A percentile compares a stretch with the other conserved stretches of the same genome.
Conservation (phyloP, 495 filamentous ascomycete species). For the Trichoderma asperelloides region DNA sequence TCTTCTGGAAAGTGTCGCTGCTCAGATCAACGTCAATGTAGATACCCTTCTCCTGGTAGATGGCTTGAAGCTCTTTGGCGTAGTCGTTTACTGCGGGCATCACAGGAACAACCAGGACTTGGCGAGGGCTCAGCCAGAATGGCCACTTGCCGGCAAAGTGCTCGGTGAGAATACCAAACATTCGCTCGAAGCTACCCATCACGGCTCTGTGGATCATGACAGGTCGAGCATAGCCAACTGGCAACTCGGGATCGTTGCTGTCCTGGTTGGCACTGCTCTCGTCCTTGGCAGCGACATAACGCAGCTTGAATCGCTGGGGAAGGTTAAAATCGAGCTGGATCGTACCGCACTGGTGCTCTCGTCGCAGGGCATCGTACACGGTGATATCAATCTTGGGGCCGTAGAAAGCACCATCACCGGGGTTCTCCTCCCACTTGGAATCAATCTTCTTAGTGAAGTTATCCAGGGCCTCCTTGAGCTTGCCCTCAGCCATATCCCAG, state of each 20-base stretch:
- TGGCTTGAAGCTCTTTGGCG: slow-evolving; percentile 53
- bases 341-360: slow-evolving; percentile 74
- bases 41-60: slow-evolving; percentile 48
- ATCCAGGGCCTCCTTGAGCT: slow-evolving; percentile 66
- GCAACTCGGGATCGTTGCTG: slow-evolving; percentile 29
- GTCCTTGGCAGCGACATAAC: slow-evolving; percentile 19
- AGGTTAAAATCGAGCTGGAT: slow-evolving; percentile 97
- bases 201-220: slow-evolving; percentile 98
- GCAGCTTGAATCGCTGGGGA: slow-evolving; percentile 49
- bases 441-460: slow-evolving; percentile 54
- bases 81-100: slow-evolving; percentile 80
- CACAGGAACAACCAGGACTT: slow-evolving; percentile 87
- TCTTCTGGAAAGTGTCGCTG: slow-evolving; percentile 92
- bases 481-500: slow-evolving; percentile 79
- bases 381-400: slow-evolving; percentile 91
- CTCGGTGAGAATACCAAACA: slow-evolving; percentile 87
- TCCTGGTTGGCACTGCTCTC: slow-evolving; percentile 19
- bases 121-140: slow-evolving; percentile 91
- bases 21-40: slow-evolving; percentile 80
- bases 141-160: slow-evolving; percentile 98
- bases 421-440: slow-evolving; percentile 79
- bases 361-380: slow-evolving; percentile 65
- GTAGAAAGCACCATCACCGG: slow-evolving; percentile 95
- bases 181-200: slow-evolving; percentile 86
- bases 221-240: slow-evolving; percentile 72